Evolutionary conservation across 306 rosid genomes (phyloP).

Genomic region (Cucurbita pepo): DNA sequence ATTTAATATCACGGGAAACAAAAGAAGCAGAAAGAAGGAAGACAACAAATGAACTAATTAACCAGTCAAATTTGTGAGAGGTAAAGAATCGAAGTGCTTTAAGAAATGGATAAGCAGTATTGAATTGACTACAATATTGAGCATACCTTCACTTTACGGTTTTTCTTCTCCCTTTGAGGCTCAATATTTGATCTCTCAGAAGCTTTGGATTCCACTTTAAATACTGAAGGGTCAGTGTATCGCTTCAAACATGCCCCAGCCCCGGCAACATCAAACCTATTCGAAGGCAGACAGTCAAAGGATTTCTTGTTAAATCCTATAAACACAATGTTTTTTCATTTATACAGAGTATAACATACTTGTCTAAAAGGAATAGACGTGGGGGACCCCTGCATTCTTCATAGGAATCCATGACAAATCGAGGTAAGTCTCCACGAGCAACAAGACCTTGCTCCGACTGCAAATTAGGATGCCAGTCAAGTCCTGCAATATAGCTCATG

Average conservation of each 20-base stretch:
- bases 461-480: constrained; percentile 83
- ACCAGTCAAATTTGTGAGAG: background rate
- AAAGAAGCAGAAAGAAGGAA: background rate
- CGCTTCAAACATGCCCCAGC: constrained; percentile 97
- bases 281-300: constrained; percentile 14
- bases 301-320: constrained; percentile 7
- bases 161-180: constrained; percentile 48
- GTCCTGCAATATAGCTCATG: constrained; percentile 40
- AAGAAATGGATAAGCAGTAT: background rate
- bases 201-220: constrained; percentile 23
- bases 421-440: constrained; percentile 73
- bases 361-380: constrained; percentile 76
- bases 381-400: constrained; percentile 95
- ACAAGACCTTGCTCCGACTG: constrained; percentile 47
- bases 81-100: background rate
- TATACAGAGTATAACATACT: constrained; percentile 32
- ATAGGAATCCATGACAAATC: constrained; percentile 89
- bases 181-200: constrained; percentile 12
- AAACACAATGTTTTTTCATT: constrained; percentile 2
- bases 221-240: constrained; percentile 87
- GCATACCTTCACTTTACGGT: constrained; percentile 57
- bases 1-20: background rate
- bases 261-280: constrained; percentile 94
- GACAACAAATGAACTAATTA: background rate
- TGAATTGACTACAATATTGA: background rate